Base-by-base conservation (phyloP, 2,329 filamentous ascomycete genomes). In the Lizonia empirigonia region DNA sequence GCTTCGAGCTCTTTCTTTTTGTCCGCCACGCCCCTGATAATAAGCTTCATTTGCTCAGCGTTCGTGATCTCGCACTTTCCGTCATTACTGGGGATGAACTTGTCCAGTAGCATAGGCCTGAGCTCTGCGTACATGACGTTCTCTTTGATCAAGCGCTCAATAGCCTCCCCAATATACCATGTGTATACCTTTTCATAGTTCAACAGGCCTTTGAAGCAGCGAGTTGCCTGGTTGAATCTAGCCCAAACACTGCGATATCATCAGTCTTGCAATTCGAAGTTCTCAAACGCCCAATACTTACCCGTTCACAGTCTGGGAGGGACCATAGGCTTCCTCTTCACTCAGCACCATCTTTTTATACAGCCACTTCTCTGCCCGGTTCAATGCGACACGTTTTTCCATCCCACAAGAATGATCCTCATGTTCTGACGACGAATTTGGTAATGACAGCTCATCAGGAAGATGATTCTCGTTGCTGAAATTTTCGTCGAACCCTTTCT, bases 91-190 rank as follows among this genome's bases (percentile, higher is more conserved):
- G 80, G 85, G 7, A 89, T 80, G 33, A 80, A 80, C 61, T 89
- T 89, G 44, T 77, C 78, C 78, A 89, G 82, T 34, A 89, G 84
- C 72, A 88, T 89, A 2, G 85, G 86, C 22, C 87, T 80, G 32
- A 89, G 82, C 70, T 90, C 87, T 22, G 85, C 86, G 60, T 89
- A 89, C 71, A 87, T 86, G 57, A 90, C 85, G 34, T 83, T 83
- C 63, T 89, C 85, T 5, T 76, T 63, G 18, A 84, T 80, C 67
- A 89, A 85, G 53, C 84, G 81, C 50, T 85, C 74, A 9, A 89
- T 81, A 16, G 83, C 84, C 3, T 74, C 67, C 8, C 76, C 73
- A 2, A 85, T 87, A 60, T 90, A 90, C 67, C 73, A 76, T 37
- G 76, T 75, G 63, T 85, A 89, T 3, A 85, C 84, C 3, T 76